Conservation (phyloP, 352 stramenopile genomes). For the Phytophthora citricola region DNA sequence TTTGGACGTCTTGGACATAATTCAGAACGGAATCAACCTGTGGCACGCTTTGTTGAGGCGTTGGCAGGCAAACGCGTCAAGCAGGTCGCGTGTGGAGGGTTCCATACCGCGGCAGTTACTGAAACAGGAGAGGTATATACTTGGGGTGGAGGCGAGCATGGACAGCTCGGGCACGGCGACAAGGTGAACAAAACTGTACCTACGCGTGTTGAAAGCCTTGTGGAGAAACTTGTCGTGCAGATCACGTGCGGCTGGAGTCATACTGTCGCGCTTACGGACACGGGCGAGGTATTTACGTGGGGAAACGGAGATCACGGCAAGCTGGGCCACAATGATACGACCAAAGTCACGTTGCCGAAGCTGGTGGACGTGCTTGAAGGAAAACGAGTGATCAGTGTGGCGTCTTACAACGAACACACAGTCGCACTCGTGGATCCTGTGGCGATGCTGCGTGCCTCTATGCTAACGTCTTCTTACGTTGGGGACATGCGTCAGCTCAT, state of each 20-base stretch:
- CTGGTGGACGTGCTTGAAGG: conserved; percentile 91
- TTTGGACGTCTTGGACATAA: conserved; percentile 88
- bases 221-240: conserved; percentile 91
- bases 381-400: conserved; percentile 95
- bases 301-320: conserved; percentile 95
- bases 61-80: conserved; percentile 80
- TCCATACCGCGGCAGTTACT: conserved; percentile 88
- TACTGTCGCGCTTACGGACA: conserved; percentile 93
- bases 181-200: conserved; percentile 96
- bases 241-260: conserved; percentile 97
- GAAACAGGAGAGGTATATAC: conserved; percentile 89
- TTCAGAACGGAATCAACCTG: conserved; percentile 83
- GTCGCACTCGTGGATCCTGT: conserved; percentile 91
- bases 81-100: conserved; percentile 89
- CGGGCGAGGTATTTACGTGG: conserved; percentile 94
- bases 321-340: conserved; percentile 93
- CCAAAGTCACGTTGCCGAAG: conserved; percentile 95
- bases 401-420: conserved; percentile 98
- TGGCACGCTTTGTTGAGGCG: conserved; percentile 75
- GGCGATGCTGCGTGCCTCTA: conserved; percentile 73
- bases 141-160: conserved; percentile 92
- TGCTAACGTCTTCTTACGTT: conserved; percentile 87
- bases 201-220: conserved; percentile 91
- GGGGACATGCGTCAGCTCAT: conserved; percentile 94
- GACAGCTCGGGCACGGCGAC: conserved; percentile 96